These are phyloP conservation scores for Chaetomium sp. DNA, from an alignment of 2,329 filamentous ascomycete species.

Conservation along the genomic window DNA sequence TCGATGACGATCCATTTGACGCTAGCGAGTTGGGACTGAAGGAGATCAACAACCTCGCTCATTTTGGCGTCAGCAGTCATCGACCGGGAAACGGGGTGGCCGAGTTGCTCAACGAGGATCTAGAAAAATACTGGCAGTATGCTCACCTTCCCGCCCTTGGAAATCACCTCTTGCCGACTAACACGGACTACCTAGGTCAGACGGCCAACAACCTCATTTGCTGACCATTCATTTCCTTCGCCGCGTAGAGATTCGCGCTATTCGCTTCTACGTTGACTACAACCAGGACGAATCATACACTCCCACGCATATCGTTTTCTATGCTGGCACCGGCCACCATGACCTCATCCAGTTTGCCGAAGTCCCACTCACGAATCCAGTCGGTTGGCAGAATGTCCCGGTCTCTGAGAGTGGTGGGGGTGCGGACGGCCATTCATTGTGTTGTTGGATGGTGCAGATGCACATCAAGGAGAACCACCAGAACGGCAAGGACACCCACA, in stretches of 20 bases:
- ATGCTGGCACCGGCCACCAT: slow-evolving; percentile 84
- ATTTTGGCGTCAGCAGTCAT: slow-evolving; percentile 74
- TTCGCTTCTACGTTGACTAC: slow-evolving; percentile 86
- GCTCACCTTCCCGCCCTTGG: slow-evolving; percentile 24
- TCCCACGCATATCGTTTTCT: slow-evolving; percentile 83
- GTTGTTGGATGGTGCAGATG: slow-evolving; percentile 85
- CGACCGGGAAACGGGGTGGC: slow-evolving; percentile 76
- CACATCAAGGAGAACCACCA: slow-evolving; percentile 94
- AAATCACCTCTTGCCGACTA: background rate
- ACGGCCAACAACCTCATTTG: slow-evolving; percentile 76
- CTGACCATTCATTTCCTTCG: slow-evolving; percentile 80
- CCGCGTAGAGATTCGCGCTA: slow-evolving; percentile 67
- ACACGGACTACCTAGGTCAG: slow-evolving; percentile 47
- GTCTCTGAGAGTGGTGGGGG: slow-evolving; percentile 49
- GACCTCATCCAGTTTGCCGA: slow-evolving; percentile 83
- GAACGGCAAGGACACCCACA: slow-evolving; percentile 98
- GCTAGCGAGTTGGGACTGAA: slow-evolving; percentile 57
- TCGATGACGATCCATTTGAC: slow-evolving; percentile 36
- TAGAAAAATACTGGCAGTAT: slow-evolving; percentile 72
- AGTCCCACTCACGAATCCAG: slow-evolving; percentile 70
- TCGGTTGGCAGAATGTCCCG: slow-evolving; percentile 86
- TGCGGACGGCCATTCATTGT: slow-evolving; percentile 64
- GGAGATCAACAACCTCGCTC: slow-evolving; percentile 77
- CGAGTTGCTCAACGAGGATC: slow-evolving; percentile 67
- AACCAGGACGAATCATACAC: slow-evolving; percentile 93